A percentile compares a stretch with the other conserved stretches of the same genome.
phyloP scores from a whole-genome alignment of 768 basidiomycete genomes.

The Amanita pseudoporphyria region DNA sequence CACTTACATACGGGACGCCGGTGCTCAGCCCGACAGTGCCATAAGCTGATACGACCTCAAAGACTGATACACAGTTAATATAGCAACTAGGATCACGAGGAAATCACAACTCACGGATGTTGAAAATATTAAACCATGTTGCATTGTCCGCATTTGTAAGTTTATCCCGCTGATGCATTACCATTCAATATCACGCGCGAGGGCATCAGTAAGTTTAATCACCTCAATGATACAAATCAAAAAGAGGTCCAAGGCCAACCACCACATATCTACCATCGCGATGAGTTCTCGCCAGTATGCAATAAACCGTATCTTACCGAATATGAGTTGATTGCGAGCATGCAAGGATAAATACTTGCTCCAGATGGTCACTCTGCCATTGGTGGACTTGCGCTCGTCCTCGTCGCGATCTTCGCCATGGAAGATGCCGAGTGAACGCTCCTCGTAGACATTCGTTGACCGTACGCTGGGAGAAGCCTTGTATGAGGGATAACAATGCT shows the following conservation, averaged over 20 bases:
- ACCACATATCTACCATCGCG: slow-evolving; percentile 81
- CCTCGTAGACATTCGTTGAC: slow-evolving; percentile 91
- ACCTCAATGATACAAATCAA: slow-evolving; percentile 93
- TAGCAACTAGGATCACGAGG: background rate
- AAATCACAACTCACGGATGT: slow-evolving; percentile 42
- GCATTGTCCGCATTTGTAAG: slow-evolving; percentile 43
- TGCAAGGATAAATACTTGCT: slow-evolving; percentile 74
- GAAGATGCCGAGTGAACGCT: slow-evolving; percentile 80
- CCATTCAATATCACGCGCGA: slow-evolving; percentile 4
- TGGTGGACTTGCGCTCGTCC: slow-evolving; percentile 33
- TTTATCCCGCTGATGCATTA: slow-evolving; percentile 37
- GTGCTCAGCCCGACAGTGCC: slow-evolving; percentile 86
- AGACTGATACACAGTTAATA: slow-evolving; percentile 36
- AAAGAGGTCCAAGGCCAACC: slow-evolving; percentile 79
- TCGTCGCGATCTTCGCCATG: slow-evolving; percentile 41
- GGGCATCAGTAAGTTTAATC: slow-evolving; percentile 11
- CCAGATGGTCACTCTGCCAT: slow-evolving; percentile 56
- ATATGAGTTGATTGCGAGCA: slow-evolving; percentile 81
- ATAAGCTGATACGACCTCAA: slow-evolving; percentile 83
- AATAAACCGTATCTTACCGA: slow-evolving; percentile 42
- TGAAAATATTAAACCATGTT: slow-evolving; percentile 80
- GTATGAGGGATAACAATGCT: background rate
- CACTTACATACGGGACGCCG: slow-evolving; percentile 59
- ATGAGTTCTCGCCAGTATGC: background rate
- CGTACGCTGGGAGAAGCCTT: slow-evolving; percentile 52